Evolutionary conservation across 257 asterid genomes (phyloP), one percentile per base, ranked within the genome.

Genomic region (Solanum arcanum): DNA sequence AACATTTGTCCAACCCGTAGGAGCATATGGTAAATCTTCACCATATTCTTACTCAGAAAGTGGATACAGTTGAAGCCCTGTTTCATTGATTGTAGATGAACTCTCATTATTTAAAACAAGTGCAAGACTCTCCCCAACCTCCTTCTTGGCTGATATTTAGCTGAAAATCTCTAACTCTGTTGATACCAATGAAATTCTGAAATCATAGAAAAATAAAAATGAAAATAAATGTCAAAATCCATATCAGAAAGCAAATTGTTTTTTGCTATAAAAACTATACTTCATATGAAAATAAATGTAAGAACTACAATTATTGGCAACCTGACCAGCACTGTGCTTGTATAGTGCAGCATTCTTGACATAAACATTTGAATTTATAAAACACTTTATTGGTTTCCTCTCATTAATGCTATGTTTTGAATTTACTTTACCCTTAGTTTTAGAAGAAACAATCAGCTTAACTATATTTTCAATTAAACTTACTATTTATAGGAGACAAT

Each of bases 1-100:
- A 12, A 93, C 96, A 86, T 91, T 91, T 49, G 99, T 98, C 92
- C 93, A 96, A 92, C 94, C 89, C 80, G 16, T 9, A 16, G 4
- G 62, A 0, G 62, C 62, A 52, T 52, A 52, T 52, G 62, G 62
- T 6, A 52, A 52, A 52, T 23, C 98, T 90, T 89, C 92, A 46
- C 99, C 98, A 3, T 91, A 89, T 29, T 83, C 92, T 69, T 91
- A 77, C 72, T 21, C 81, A 39, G 92, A 84, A 42, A 95, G 98
- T 16, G 4, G 23, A 52, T 16, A 52, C 6, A 52, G 62, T 52
- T 52, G 62, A 52, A 52, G 23, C 23, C 62, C 62, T 6, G 2
- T 6, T 52, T 52, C 23, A 52, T 16, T 52, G 23, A 52, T 52
- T 52, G 1, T 52, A 52, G 62, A 52, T 16, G 62, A 23, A 52